Evolutionary conservation across 768 basidiomycete species (phyloP), one percentile per base, ranked within the genome.

Genomic region (Hysterangium stoloniferum): DNA sequence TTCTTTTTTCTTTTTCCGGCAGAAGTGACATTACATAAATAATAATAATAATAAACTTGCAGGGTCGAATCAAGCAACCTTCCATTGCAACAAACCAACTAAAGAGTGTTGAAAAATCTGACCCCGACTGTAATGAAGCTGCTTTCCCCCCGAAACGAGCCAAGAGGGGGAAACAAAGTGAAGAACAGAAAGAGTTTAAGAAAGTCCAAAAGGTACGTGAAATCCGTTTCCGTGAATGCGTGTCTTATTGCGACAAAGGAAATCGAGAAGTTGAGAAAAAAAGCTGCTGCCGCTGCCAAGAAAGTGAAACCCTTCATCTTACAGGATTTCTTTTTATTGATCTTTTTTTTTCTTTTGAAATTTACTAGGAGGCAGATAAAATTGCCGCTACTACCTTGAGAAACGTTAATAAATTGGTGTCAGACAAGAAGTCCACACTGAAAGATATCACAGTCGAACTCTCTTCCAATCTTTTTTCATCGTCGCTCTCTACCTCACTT

Each of bases 391-490:
- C n/a, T 8, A 22, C 40, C 20, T 25, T 5, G 11, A 41, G 31
- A 32, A 40, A 42, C 33, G 49, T 25, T 9, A 55, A 60, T 48
- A 52, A 54, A 20, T 56, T 58, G 35, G 56, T 58, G n/a, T 44
- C 34, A 40, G 33, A 50, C 44, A 51, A 54, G 44, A 54, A 50
- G 25, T 35, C 46, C 31, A 53, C 54, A 9, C 41, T 58, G 9
- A 50, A 37, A 17, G 28, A 54, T 42, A 49, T 54, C 35, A 48
- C 49, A 19, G 33, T 57, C 45, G 56, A 57, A 53, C 19, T 53
- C 40, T 41, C 40, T 15, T 38, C 52, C 6, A 34, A 36, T 15
- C 43, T 57, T 4, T 48, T 38, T 12, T 25, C 33, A n/a, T 12
- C 31, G 29, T 19, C 51, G 13, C 31, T 51, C 36, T 56, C 24